Percentiles rank a stretch among this genome's conserved stretches.
Evolutionary conservation across 495 filamentous ascomycete species (phyloP).

Genomic region (Parathielavia appendiculata): DNA sequence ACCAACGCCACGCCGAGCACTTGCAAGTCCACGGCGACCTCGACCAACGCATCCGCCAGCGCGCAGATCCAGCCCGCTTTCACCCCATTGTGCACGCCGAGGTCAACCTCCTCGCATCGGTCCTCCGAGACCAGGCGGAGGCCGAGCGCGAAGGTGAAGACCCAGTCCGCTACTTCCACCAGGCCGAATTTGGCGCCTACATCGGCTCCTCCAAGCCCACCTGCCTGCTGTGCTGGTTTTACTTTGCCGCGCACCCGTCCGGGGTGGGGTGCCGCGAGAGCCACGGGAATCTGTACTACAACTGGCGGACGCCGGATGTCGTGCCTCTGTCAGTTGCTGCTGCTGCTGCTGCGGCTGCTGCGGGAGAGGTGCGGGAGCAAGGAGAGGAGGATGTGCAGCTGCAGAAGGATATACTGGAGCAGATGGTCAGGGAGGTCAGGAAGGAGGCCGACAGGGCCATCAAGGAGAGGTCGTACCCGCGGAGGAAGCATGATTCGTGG

Average conservation of each 20-base stretch:
- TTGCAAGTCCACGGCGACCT: slow-evolving; percentile 4
- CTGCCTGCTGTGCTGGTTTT: slow-evolving; percentile 34
- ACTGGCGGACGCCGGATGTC: slow-evolving; percentile 31
- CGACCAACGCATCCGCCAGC: not conserved
- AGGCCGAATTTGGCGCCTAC: slow-evolving; percentile 27
- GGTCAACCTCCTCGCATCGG: slow-evolving; percentile 27
- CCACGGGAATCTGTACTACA: slow-evolving; percentile 35
- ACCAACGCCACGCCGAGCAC: not conserved
- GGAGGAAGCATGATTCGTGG: slow-evolving; percentile 18
- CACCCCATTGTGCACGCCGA: slow-evolving; percentile 34
- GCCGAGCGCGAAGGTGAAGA: slow-evolving; percentile 8
- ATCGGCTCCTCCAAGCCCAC: slow-evolving; percentile 41
- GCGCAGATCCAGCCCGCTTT: not conserved
- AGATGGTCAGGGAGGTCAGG: slow-evolving; percentile 16
- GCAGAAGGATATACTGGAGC: slow-evolving; percentile 17
- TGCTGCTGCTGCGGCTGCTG: too few species aligned
- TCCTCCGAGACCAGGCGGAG: slow-evolving; percentile 22
- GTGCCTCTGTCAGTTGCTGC: slow-evolving; percentile 7
- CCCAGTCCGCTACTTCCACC: slow-evolving; percentile 26
- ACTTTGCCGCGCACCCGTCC: slow-evolving; percentile 26
- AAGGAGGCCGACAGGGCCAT: not conserved
- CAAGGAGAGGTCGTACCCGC: not conserved
- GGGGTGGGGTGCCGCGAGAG: slow-evolving; percentile 25
- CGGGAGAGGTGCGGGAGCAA: not conserved
- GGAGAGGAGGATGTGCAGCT: not conserved